These are phyloP conservation scores for Yamadazyma oceani DNA, from an alignment of 1,139 yeast genomes.

Conservation along the genomic window DNA sequence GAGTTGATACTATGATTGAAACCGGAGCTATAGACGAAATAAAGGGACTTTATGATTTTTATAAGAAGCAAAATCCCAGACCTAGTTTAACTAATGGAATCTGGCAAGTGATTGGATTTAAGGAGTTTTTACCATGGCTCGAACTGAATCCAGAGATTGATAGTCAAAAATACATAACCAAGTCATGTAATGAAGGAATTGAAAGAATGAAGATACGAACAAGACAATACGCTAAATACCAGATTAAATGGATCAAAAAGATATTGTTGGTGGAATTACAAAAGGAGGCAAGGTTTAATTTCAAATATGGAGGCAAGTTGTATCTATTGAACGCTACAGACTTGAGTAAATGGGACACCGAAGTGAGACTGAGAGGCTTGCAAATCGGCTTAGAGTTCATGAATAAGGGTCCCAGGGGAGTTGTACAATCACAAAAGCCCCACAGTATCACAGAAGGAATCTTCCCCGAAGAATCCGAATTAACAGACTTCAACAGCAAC, in stretches of 20 bases:
- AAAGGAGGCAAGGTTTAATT: slow-evolving; percentile 48
- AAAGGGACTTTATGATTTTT: slow-evolving; percentile 51
- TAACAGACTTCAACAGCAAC: slow-evolving; percentile 31
- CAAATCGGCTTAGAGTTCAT: slow-evolving; percentile 45
- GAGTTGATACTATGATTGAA: slow-evolving; percentile 83
- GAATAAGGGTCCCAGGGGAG: slow-evolving; percentile 24
- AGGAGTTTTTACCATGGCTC: slow-evolving; percentile 87
- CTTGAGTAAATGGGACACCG: slow-evolving; percentile 54
- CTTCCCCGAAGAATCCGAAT: slow-evolving; percentile 24
- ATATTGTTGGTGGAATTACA: slow-evolving; percentile 62
- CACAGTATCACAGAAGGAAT: slow-evolving; percentile 31
- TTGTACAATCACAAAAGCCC: slow-evolving; percentile 42
- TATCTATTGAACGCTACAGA: slow-evolving; percentile 79
- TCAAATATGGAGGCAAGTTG: slow-evolving; percentile 59
- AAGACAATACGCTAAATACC: slow-evolving; percentile 82
- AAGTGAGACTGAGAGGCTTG: slow-evolving; percentile 58
- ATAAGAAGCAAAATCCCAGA: slow-evolving; percentile 24
- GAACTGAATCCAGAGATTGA: slow-evolving; percentile 12
- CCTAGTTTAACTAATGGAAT: slow-evolving; percentile 72
- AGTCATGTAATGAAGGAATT: slow-evolving; percentile 46
- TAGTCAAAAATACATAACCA: slow-evolving; percentile 5
- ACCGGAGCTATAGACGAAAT: slow-evolving; percentile 73
- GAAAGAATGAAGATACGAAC: slow-evolving; percentile 83
- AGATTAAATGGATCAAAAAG: slow-evolving; percentile 89
- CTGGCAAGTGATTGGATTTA: slow-evolving; percentile 96